Evolutionary conservation across 768 basidiomycete species (phyloP).

Genomic region (Tricholoma bakamatsutake): DNA sequence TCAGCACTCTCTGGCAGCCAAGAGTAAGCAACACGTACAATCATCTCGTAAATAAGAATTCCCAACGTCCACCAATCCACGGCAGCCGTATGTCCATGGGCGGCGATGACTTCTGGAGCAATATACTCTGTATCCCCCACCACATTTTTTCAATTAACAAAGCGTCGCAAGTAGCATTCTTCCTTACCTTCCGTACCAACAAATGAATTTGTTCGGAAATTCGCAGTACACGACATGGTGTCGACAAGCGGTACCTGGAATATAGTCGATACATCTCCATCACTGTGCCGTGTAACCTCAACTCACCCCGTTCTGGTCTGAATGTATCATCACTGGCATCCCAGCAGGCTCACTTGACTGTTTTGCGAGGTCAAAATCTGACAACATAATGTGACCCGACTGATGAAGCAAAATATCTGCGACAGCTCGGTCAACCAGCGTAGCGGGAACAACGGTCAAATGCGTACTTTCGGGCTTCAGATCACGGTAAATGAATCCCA

Average conservation of each 20-base stretch:
- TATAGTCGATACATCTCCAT: slow-evolving; percentile 3
- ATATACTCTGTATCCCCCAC: slow-evolving; percentile 75
- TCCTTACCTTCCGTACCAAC: slow-evolving; percentile 93
- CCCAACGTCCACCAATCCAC: slow-evolving; percentile 99
- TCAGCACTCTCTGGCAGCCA: slow-evolving; percentile 26
- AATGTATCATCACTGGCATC: slow-evolving; percentile 83
- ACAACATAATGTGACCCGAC: slow-evolving; percentile 98
- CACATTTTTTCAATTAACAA: slow-evolving; percentile 20
- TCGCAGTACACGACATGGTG: slow-evolving; percentile 94
- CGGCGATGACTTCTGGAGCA: slow-evolving; percentile 96
- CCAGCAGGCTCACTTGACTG: slow-evolving; percentile 84
- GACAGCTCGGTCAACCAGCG: not conserved
- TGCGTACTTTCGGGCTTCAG: slow-evolving; percentile 97
- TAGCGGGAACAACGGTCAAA: slow-evolving; percentile 7
- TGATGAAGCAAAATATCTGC: slow-evolving; percentile 95
- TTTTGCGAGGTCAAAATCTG: slow-evolving; percentile 98
- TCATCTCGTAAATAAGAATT: slow-evolving; percentile 98
- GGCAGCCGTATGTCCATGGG: slow-evolving; percentile 93
- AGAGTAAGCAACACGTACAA: slow-evolving; percentile 56
- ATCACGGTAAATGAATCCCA: slow-evolving; percentile 99
- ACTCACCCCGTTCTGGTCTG: slow-evolving; percentile 85
- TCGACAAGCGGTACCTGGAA: slow-evolving; percentile 88
- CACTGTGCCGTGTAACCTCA: slow-evolving; percentile 7
- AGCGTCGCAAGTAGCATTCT: slow-evolving; percentile 9
- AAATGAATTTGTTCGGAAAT: slow-evolving; percentile 98